Base-by-base conservation (phyloP, 2,329 filamentous ascomycete genomes). In the Ascosphaera pollenicola region DNA sequence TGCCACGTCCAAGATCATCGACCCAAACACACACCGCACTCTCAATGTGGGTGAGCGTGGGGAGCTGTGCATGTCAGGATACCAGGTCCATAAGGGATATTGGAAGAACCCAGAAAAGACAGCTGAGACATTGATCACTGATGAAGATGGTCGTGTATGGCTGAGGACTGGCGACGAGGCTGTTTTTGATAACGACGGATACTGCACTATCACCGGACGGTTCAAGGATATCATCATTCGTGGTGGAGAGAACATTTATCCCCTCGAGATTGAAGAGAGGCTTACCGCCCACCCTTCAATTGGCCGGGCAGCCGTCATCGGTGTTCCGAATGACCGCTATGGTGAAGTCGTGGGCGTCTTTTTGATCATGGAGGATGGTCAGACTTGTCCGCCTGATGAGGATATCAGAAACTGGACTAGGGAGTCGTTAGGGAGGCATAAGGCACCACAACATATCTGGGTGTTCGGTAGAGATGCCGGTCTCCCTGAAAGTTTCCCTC, bases 171-270 rank as follows among this genome's bases (percentile, higher is more conserved):
- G 76, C 13, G 68, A 72, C 41, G 65, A 70, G 46, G 66, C 61
- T 1, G 54, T 63, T 2, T 64, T 71, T 45, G 60, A 67, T 36
- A 48, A 56, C 1, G 56, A 71, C 7, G 78, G 76, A 0, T 80
- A 79, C 50, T 81, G 76, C 46, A 66, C 63, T 5, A 82, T 84
- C 46, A 83, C 78, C 0, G 78, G 78, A 1, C 63, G 78, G 16
- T 80, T 81, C 58, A 83, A 83, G 58, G 78, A 84, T 42, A 81
- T 83, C 28, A 81, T 83, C 42, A 83, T 83, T 43, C 63, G 78
- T 48, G 78, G 73, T 40, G 77, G 77, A 37, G 76, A 81, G 55
- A 82, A 82, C 55, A 68, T 69, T 38, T 79, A 81, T 50, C 78
- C 78, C 1, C 65, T 81, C 17, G 77, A 83, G 51, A 80, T 82